Conservation (phyloP, 805 yeast genomes). For the Zygoascus flipseniorum region DNA sequence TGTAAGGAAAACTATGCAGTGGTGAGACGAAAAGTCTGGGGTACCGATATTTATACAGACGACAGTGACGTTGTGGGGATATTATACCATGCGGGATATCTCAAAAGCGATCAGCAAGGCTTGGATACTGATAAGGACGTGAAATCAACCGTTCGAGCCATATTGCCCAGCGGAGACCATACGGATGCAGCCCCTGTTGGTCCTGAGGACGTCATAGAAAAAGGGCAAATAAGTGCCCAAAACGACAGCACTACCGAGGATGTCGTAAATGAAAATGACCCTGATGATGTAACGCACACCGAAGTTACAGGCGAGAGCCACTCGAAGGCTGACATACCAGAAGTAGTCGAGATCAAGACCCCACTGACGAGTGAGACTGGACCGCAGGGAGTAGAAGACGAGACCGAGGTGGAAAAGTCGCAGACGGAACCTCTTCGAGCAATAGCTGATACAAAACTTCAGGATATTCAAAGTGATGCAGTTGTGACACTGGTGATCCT, state of each 20-base stretch:
- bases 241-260: background rate
- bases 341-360: background rate
- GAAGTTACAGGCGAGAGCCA: background rate
- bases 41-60: constrained; percentile 86
- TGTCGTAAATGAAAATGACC: background rate
- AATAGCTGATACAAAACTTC: background rate
- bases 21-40: constrained; percentile 65
- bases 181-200: background rate
- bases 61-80: constrained; percentile 79
- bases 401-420: background rate
- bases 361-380: background rate
- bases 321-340: background rate
- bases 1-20: constrained; percentile 33
- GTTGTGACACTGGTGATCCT: constrained; percentile 52
- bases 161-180: background rate
- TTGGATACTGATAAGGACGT: background rate
- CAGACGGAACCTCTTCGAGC: background rate
- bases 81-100: constrained; percentile 65
- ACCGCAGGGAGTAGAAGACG: background rate
- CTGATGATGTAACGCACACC: background rate
- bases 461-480: constrained; percentile 34
- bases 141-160: background rate
- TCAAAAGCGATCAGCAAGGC: constrained; percentile 27
- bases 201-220: background rate
- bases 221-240: background rate